Evolutionary conservation across 441 rosid genomes (phyloP).

Genomic region (Melastoma candidum): DNA sequence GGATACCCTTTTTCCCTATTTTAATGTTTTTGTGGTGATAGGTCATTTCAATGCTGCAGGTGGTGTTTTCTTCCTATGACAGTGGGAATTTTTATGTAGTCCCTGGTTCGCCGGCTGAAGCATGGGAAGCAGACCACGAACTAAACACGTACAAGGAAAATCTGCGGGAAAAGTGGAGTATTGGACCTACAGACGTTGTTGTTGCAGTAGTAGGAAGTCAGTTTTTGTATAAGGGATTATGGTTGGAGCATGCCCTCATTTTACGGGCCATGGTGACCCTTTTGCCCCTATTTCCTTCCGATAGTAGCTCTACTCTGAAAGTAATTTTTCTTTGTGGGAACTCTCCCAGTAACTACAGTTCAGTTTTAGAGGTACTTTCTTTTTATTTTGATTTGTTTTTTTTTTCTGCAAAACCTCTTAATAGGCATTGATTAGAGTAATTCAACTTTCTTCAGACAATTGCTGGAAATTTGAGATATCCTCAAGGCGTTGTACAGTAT

Average conservation of each 20-base stretch:
- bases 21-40: background rate
- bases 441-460: constrained; percentile 40
- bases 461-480: constrained; percentile 60
- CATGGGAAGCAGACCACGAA: constrained; percentile 42
- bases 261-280: constrained; percentile 63
- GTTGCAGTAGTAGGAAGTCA: constrained; percentile 75
- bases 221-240: constrained; percentile 79
- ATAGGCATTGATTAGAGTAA: background rate
- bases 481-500: constrained; percentile 56
- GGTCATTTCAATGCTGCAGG: constrained; percentile 29
- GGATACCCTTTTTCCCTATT: constrained; percentile 2
- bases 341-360: constrained; percentile 60
- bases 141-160: constrained; percentile 19
- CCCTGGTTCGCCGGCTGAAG: constrained; percentile 79
- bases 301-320: constrained; percentile 37
- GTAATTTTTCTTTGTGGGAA: constrained; percentile 56
- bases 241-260: constrained; percentile 92
- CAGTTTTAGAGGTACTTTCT: constrained; percentile 66
- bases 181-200: constrained; percentile 41
- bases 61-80: constrained; percentile 74
- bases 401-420: background rate
- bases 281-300: constrained; percentile 27
- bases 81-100: constrained; percentile 81
- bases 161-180: constrained; percentile 31
- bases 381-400: background rate